Percentiles rank a stretch among this genome's conserved stretches.
Evolutionary conservation across 1,139 yeast genomes (phyloP).

Genomic region (Candida anutae): DNA sequence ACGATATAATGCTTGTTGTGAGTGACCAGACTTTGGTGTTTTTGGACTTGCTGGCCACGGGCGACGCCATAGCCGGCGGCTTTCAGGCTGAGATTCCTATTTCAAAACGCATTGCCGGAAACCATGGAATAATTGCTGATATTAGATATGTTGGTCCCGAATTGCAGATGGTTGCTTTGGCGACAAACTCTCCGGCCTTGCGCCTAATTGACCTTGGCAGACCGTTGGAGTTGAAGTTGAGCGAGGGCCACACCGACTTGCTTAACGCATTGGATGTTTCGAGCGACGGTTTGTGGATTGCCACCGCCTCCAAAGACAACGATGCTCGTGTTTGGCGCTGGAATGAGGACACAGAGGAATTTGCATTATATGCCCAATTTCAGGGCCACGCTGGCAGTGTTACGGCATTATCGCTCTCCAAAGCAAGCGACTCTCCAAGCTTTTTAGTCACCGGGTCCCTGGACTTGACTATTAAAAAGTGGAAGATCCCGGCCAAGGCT

Average conservation of each 20-base stretch:
- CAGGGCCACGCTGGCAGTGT: constrained; percentile 85
- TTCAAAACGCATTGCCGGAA: constrained; percentile 67
- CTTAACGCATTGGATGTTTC: constrained; percentile 75
- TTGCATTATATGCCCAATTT: constrained; percentile 52
- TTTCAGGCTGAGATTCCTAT: constrained; percentile 33
- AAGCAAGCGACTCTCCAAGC: constrained; percentile 50
- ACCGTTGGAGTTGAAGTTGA: constrained; percentile 56
- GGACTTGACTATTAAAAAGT: constrained; percentile 84
- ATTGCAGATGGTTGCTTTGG: constrained; percentile 57
- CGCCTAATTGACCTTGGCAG: constrained; percentile 54
- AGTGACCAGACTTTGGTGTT: constrained; percentile 81
- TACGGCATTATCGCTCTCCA: constrained; percentile 73
- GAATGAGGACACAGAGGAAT: constrained; percentile 31
- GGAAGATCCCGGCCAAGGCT: constrained; percentile 56
- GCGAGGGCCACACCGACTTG: constrained; percentile 80
- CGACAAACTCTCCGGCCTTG: constrained; percentile 91
- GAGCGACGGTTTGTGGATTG: constrained; percentile 79
- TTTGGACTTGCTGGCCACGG: constrained; percentile 33
- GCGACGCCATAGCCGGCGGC: constrained; percentile 6
- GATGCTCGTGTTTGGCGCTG: constrained; percentile 79
- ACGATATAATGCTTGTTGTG: constrained; percentile 36
- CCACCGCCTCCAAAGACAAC: constrained; percentile 88
- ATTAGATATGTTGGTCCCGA: constrained; percentile 68
- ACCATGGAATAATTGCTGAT: constrained; percentile 94
- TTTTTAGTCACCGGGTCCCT: constrained; percentile 80